Conservation (phyloP, 225 moss, liverwort and hornwort genomes). For the Antitrichia curtipendula region DNA sequence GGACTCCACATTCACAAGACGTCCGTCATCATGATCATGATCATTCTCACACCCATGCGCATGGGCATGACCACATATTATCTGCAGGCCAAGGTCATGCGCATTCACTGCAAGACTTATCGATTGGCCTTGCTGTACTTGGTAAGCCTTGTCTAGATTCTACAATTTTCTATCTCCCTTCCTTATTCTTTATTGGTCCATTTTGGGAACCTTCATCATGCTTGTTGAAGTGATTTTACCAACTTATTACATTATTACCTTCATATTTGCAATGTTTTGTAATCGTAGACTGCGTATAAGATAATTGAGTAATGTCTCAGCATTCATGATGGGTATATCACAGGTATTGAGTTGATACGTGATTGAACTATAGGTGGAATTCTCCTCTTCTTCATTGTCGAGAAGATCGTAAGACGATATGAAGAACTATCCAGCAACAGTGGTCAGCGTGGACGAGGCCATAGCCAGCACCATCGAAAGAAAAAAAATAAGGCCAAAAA, state of each 20-base stretch:
- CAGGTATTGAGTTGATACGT: neutral
- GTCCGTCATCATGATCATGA: slow-evolving; percentile 23
- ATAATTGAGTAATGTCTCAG: neutral
- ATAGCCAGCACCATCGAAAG: slow-evolving; percentile 34
- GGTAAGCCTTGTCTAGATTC: slow-evolving; percentile 7
- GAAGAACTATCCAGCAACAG: slow-evolving; percentile 49
- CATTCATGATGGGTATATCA: neutral
- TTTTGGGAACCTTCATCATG: neutral
- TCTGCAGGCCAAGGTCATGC: slow-evolving; percentile 44
- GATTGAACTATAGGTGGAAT: slow-evolving; percentile 49
- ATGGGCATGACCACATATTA: slow-evolving; percentile 21
- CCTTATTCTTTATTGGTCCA: neutral
- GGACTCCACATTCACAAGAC: slow-evolving; percentile 27
- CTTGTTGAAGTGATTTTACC: neutral
- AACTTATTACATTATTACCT: neutral
- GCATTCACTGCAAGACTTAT: slow-evolving; percentile 64
- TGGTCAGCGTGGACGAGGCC: slow-evolving; percentile 14
- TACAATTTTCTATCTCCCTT: neutral
- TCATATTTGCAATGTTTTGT: neutral
- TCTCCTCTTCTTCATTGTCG: slow-evolving; percentile 70
- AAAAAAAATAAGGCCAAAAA: neutral
- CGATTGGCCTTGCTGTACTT: slow-evolving; percentile 71
- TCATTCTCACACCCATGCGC: slow-evolving; percentile 14
- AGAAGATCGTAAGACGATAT: slow-evolving; percentile 74
- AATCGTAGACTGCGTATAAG: neutral